Evolutionary conservation across 2,329 filamentous ascomycete species (phyloP), one percentile per base, ranked within the genome.

Genomic region (Aureobasidium sp.): DNA sequence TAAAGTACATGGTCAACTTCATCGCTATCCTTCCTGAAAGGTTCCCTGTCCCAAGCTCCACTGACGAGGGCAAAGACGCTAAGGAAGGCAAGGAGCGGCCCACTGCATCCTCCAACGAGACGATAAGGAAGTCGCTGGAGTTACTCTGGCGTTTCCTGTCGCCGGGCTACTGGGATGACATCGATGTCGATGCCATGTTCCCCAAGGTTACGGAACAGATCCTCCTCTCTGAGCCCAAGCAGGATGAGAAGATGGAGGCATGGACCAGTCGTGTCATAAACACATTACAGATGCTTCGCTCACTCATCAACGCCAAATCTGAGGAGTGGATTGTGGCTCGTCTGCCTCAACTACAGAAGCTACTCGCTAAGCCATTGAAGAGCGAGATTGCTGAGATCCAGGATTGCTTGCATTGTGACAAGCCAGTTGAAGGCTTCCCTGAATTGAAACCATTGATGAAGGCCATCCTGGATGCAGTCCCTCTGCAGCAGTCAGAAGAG

Each of bases 1-100:
- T 97, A 52, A 97, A 96, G 75, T 99, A 97, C 71, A 83, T 99
- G 36, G 89, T 97, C 34, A 90, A 94, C 64, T 97, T 97, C 74
- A 96, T 97, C 68, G 92, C 92, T 1, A 89, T 91, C 56, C 81
- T 97, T 26, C 88, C 89, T 20, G 94, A 97, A 74, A 85, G 92
- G 37, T 97, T 89, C 72, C 86, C 87, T 24, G 83, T 69, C 3
- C 67, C 69, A 92, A 26, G 87, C 87, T 15, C 89, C 88, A 26
- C 82, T 84, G 57, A 60, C 2, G 57, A 60, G 10, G 57, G 57
- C 26, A 59, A 59, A 34, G 15, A 88, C 86, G 68, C 65, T 44
- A 81, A 85, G 32, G 15, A 88, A 87, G 68, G 65, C 52, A 81
- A 85, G 46, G 83, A 85, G 53, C 85, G 72, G 44, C 78, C 27